Evolutionary conservation across 2,329 filamentous ascomycete species (phyloP).

Genomic region (Beauveria rudraprayagi): DNA sequence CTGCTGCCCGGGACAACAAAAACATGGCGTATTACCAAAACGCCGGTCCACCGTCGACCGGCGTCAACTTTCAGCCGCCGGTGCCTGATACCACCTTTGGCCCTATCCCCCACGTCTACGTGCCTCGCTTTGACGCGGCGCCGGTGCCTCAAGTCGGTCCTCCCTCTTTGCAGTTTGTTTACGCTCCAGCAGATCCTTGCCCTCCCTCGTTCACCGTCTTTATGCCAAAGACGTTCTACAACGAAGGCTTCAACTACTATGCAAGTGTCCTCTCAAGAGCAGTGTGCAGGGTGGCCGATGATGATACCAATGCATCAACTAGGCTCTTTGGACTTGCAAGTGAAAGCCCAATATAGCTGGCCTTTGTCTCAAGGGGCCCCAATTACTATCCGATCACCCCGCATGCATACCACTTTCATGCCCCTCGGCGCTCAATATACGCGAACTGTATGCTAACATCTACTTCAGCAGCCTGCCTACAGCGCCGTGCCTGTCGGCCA

Average conservation of each 20-base stretch:
- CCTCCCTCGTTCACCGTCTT: conserved; percentile 21
- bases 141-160: conserved; percentile 27
- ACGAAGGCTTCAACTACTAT: conserved; percentile 29
- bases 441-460: conserved; percentile 9
- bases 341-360: background rate
- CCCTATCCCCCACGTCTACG: conserved; percentile 45
- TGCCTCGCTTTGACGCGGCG: conserved; percentile 42
- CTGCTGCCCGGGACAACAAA: conserved; percentile 2
- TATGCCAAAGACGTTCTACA: conserved; percentile 25
- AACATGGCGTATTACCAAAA: conserved; percentile 35
- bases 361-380: background rate
- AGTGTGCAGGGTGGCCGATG: background rate
- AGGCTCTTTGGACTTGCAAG: background rate
- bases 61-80: conserved; percentile 49
- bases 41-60: conserved; percentile 31
- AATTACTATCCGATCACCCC: background rate
- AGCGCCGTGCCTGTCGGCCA: conserved; percentile 22
- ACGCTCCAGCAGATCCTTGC: conserved; percentile 14
- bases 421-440: background rate
- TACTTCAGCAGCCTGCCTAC: conserved; percentile 23
- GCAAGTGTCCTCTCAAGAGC: conserved; percentile 25
- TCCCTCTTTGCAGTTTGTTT: conserved; percentile 22
- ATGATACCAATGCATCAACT: background rate
- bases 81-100: conserved; percentile 51
- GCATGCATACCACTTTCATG: background rate